Evolutionary conservation across 441 rosid species (phyloP).

Genomic region (Lepidium campestre): DNA sequence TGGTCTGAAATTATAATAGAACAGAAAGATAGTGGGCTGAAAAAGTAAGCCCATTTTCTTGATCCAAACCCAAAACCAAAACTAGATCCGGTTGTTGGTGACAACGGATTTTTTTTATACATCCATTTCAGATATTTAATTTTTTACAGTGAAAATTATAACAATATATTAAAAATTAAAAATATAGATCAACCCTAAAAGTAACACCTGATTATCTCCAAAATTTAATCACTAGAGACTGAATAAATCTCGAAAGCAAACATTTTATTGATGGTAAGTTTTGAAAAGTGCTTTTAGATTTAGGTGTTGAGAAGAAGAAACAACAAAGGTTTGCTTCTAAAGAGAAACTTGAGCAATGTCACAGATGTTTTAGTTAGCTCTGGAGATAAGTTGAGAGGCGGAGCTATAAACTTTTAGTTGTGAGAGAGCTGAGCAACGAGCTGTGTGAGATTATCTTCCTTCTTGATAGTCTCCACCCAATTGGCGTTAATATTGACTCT

Average conservation of each 20-base stretch:
- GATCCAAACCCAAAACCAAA: too few relatives aligned
- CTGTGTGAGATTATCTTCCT: constrained; percentile 46
- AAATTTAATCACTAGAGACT: too few relatives aligned
- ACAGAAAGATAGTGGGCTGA: too few relatives aligned
- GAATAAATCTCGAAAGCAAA: background rate
- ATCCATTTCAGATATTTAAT: too few relatives aligned
- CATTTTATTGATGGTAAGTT: constrained; percentile 3
- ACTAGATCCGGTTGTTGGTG: too few relatives aligned
- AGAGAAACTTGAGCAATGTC: background rate
- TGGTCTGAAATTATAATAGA: too few relatives aligned
- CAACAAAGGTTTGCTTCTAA: background rate
- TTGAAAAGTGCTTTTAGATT: background rate
- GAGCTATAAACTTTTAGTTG: constrained; percentile 31
- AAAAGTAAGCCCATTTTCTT: too few relatives aligned
- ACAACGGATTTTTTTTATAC: too few relatives aligned
- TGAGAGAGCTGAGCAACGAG: constrained; percentile 49
- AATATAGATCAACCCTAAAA: too few relatives aligned
- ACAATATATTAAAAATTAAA: too few relatives aligned
- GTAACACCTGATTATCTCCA: too few relatives aligned
- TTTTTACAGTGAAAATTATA: too few relatives aligned
- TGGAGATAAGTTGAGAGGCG: background rate
- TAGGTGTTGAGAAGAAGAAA: background rate
- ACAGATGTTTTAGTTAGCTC: background rate
- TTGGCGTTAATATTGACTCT: constrained; percentile 65
- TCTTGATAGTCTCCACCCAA: constrained; percentile 69